Percentiles rank a stretch among this genome's conserved stretches.
These are phyloP conservation scores for Aegilops sharonensis DNA, from an alignment of 176 grass and related monocot species.

Conservation along the genomic window DNA sequence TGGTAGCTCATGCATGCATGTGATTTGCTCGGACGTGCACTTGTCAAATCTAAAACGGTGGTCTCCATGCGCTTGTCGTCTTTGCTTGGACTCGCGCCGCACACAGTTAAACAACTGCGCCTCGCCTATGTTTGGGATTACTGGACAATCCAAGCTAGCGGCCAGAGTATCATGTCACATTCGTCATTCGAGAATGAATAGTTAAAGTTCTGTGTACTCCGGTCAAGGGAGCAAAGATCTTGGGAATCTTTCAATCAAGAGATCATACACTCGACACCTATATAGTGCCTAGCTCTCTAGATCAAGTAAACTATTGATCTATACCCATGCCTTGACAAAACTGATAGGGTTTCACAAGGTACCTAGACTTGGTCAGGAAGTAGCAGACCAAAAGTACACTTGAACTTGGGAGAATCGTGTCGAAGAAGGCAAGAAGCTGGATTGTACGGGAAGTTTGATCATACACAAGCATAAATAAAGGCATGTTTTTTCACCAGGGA, in stretches of 20 bases:
- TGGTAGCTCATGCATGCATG: neutral
- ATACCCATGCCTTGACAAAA: too few relatives aligned
- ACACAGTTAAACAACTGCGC: neutral
- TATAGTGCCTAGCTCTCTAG: neutral
- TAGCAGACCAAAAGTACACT: neutral
- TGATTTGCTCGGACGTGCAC: neutral
- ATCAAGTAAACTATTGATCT: too few relatives aligned
- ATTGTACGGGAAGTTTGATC: too few relatives aligned
- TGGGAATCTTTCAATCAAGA: neutral
- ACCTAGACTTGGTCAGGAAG: too few relatives aligned
- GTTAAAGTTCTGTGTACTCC: neutral
- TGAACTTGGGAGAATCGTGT: neutral
- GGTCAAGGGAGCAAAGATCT: slow-evolving; percentile 13
- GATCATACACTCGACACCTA: neutral
- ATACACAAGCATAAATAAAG: too few relatives aligned
- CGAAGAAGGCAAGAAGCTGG: too few relatives aligned
- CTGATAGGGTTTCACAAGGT: neutral
- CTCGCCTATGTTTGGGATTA: neutral
- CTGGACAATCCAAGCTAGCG: neutral
- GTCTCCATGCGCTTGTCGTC: slow-evolving; percentile 27
- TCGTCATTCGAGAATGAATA: neutral
- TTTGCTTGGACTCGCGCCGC: neutral
- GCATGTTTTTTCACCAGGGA: neutral
- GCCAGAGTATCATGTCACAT: neutral
- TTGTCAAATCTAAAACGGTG: slow-evolving; percentile 26